Evolutionary conservation across 2,329 filamentous ascomycete genomes (phyloP), one percentile per base, ranked within the genome.

Genomic region (Hymenoscyphus albidus): DNA sequence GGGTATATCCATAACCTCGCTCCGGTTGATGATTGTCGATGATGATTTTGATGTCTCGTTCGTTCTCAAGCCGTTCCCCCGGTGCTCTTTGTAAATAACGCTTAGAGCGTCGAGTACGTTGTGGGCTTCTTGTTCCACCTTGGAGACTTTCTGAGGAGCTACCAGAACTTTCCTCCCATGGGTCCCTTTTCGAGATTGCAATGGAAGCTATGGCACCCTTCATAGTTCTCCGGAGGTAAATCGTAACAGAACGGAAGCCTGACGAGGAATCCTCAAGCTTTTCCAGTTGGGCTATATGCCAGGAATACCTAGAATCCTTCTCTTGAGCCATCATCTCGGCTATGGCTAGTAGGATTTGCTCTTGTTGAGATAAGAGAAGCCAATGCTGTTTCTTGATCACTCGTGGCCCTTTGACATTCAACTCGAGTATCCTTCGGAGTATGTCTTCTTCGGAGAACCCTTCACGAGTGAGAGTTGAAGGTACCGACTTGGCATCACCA

Each of bases 381-480:
- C 10, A 44, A 22, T 44, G 27, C n/a, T 61, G 48, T 40, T 61
- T 61, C 5, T 61, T 42, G 18, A 61, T 61, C 40, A 40, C 27
- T 27, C 42, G 22, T 27, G 27, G 22, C 9, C 59, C 42, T 14
- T n/a, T 61, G 6, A 22, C 27, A 48, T 61, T 48, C 5, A 61
- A 38, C 18, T 48, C 42, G 3, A 42, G 7, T 12, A 61, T 61
- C 27, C 62, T 57, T n/a, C 59, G 57, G 13, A 64, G 27, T 5
- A 64, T 64, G 32, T 54, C 39, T 10, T 12, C 44, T 38, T 64
- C 62, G 5, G 62, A 59, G 35, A 64, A 64, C 10, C 39, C 62
- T 56, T 64, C 62, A 55, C 40, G 54, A 16, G 40, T 54, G 35
- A 35, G 22, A 22, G 56, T 58, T 6, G 58, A 39, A n/a, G 58